Evolutionary conservation across 2,329 filamentous ascomycete species (phyloP).

Genomic region (Aureobasidium sp.): DNA sequence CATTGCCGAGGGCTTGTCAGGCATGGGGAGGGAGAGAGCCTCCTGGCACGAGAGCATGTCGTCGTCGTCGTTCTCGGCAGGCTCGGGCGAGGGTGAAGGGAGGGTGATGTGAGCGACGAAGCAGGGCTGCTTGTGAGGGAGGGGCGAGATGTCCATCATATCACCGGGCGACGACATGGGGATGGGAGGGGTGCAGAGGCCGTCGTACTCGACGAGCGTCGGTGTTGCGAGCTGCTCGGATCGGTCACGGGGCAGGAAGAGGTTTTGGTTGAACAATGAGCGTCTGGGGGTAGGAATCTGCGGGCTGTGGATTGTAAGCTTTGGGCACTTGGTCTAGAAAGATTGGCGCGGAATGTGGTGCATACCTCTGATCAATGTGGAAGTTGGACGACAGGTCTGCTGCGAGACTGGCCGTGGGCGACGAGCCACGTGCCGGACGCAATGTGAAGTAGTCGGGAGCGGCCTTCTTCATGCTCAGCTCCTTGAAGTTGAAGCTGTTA

Average conservation of each 20-base stretch:
- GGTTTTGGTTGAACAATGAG: constrained; percentile 71
- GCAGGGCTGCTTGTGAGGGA: constrained; percentile 74
- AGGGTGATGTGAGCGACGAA: constrained; percentile 51
- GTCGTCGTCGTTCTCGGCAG: constrained; percentile 31
- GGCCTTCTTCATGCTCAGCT: constrained; percentile 62
- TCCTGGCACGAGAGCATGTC: constrained; percentile 15
- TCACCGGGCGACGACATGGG: constrained; percentile 80
- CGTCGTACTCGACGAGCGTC: constrained; percentile 49
- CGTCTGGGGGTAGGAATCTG: constrained; percentile 75
- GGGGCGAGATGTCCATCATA: constrained; percentile 86
- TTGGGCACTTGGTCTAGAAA: constrained; percentile 16
- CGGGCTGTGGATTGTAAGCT: constrained; percentile 54
- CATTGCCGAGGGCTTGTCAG: constrained; percentile 2
- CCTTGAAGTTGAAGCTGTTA: constrained; percentile 68
- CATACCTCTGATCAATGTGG: constrained; percentile 85
- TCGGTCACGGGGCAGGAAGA: constrained; percentile 44
- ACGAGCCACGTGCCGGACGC: constrained; percentile 74
- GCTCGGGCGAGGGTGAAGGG: constrained; percentile 63
- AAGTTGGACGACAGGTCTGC: constrained; percentile 97
- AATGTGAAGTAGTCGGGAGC: constrained; percentile 74
- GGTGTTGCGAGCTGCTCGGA: constrained; percentile 39
- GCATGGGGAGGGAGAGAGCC: background rate
- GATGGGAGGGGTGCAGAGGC: constrained; percentile 75
- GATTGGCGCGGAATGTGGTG: constrained; percentile 32
- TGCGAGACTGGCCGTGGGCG: constrained; percentile 82